These are phyloP conservation scores for Phytophthora colocasiae DNA, from an alignment of 352 stramenopile genomes.

Conservation along the genomic window DNA sequence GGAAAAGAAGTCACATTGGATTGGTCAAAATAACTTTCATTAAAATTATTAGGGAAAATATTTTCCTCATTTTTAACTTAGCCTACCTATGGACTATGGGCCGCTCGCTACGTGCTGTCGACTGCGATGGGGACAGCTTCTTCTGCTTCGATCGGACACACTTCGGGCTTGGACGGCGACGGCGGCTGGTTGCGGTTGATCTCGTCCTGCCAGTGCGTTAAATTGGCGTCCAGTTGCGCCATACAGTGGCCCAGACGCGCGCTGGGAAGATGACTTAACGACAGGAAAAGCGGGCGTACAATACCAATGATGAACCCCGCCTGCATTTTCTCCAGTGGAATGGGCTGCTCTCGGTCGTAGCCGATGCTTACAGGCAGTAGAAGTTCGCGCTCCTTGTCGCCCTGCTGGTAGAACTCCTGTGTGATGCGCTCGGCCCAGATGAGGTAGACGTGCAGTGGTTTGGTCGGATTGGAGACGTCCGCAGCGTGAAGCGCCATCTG, in stretches of 20 bases:
- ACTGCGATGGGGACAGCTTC: conserved; percentile 7
- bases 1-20: not conserved
- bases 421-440: conserved; percentile 92
- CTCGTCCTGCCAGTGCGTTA: conserved; percentile 73
- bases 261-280: conserved; percentile 60
- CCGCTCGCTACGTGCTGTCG: conserved; percentile 18
- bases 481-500: conserved; percentile 88
- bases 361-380: conserved; percentile 89
- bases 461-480: conserved; percentile 95
- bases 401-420: conserved; percentile 95
- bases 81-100: conserved; percentile 24
- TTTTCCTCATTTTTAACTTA: conserved; percentile 6
- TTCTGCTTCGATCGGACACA: conserved; percentile 17
- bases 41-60: not conserved
- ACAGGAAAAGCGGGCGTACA: conserved; percentile 79
- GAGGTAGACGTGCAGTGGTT: conserved; percentile 76
- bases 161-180: conserved; percentile 8
- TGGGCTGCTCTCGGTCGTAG: conserved; percentile 89
- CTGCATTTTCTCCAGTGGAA: conserved; percentile 90
- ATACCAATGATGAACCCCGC: conserved; percentile 95
- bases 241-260: conserved; percentile 68
- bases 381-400: conserved; percentile 93
- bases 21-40: not conserved
- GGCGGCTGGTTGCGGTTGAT: conserved; percentile 52
- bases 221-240: conserved; percentile 70